Evolutionary conservation across 2,329 filamentous ascomycete genomes (phyloP).

Genomic region (Epicoccum sorghinum): DNA sequence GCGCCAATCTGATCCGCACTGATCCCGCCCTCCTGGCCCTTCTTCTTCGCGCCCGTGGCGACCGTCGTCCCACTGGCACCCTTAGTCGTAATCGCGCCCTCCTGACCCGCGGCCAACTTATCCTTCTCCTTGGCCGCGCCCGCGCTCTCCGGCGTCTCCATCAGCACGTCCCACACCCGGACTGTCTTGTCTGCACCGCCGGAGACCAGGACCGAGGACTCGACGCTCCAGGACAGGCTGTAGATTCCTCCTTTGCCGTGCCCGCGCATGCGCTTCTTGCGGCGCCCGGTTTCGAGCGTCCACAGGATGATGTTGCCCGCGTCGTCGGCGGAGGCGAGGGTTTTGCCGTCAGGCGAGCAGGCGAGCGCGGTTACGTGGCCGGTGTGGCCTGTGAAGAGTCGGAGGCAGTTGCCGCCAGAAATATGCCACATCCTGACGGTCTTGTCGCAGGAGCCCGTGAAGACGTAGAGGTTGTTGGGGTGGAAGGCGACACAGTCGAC

Average conservation of each 20-base stretch:
- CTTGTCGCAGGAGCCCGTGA: conserved; percentile 91
- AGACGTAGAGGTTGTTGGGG: conserved; percentile 90
- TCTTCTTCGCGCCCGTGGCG: conserved; percentile 62
- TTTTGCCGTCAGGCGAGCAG: conserved; percentile 85
- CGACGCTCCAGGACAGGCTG: conserved; percentile 90
- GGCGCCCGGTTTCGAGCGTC: conserved; percentile 85
- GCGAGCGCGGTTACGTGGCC: conserved; percentile 85
- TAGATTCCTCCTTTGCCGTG: conserved; percentile 94
- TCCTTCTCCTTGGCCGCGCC: conserved; percentile 54
- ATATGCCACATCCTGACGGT: conserved; percentile 98
- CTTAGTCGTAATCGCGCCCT: conserved; percentile 58
- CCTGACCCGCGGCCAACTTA: conserved; percentile 59
- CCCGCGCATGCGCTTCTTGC: conserved; percentile 90
- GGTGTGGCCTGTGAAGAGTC: conserved; percentile 89
- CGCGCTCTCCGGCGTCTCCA: conserved; percentile 60
- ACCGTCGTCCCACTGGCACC: conserved; percentile 54
- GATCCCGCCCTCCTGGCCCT: conserved; percentile 86
- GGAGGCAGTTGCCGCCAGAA: conserved; percentile 83
- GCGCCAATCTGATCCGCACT: conserved; percentile 93
- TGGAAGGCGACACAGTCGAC: conserved; percentile 95
- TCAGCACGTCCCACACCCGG: conserved; percentile 88
- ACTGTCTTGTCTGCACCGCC: conserved; percentile 92
- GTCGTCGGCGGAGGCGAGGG: conserved; percentile 88
- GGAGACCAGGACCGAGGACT: conserved; percentile 88
- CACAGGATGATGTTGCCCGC: conserved; percentile 91